Percentiles rank a stretch among this genome's conserved stretches.
phyloP scores from a whole-genome alignment of 192 early-diverging fungal genomes.

The Chytriomyces hyalinus region DNA sequence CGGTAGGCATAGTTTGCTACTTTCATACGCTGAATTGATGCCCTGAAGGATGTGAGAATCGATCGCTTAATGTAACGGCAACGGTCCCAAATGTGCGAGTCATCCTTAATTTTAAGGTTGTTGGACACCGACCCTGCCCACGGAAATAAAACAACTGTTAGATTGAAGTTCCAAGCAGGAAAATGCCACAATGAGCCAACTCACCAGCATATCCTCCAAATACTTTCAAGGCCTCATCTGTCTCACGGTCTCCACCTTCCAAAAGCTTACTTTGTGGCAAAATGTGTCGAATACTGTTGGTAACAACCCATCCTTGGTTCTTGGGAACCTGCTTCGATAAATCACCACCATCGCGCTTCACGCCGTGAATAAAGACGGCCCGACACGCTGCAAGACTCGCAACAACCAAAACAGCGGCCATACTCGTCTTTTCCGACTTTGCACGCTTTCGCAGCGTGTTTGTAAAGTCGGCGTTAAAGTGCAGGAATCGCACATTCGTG shows the following conservation, averaged over 20 bases:
- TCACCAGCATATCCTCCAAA: conserved; percentile 58
- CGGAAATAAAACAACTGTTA: neutral
- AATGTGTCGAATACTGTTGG: conserved; percentile 49
- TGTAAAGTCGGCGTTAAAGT: conserved; percentile 39
- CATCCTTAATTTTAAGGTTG: conserved; percentile 39
- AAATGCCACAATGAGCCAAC: neutral
- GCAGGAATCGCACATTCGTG: conserved; percentile 42
- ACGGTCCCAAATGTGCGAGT: conserved; percentile 51
- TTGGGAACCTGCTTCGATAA: conserved; percentile 37
- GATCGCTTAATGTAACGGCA: conserved; percentile 43
- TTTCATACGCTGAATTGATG: conserved; percentile 52
- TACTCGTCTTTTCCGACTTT: conserved; percentile 48
- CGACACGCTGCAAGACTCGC: conserved; percentile 50
- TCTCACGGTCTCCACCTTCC: conserved; percentile 50
- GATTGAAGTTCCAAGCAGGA: neutral
- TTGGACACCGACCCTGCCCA: conserved; percentile 47
- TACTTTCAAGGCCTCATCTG: conserved; percentile 47
- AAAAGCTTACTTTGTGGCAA: conserved; percentile 52
- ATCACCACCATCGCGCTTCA: conserved; percentile 35
- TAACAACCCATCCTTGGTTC: conserved; percentile 58
- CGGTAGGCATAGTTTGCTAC: conserved; percentile 53
- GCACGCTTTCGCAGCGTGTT: conserved; percentile 33
- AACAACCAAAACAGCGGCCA: conserved; percentile 53
- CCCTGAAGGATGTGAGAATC: conserved; percentile 33
- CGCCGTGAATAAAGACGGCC: conserved; percentile 16